A percentile compares a stretch with the other conserved stretches of the same genome.
phyloP scores from a whole-genome alignment of 2,329 filamentous ascomycete genomes.

The Pseudogymnoascus sp. region DNA sequence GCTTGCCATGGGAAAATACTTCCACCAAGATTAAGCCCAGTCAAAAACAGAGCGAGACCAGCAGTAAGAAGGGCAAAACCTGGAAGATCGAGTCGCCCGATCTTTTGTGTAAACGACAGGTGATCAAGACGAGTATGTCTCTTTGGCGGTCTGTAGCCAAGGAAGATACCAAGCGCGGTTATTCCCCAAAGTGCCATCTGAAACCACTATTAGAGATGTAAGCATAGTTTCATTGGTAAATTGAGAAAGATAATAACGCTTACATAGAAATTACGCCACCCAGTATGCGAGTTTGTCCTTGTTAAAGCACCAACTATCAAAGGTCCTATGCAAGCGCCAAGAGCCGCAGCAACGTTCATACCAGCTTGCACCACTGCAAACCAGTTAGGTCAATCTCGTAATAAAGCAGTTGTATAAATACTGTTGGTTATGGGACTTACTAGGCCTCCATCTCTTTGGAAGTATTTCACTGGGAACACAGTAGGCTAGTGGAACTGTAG shows the following conservation, averaged over 20 bases:
- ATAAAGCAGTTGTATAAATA: neutral
- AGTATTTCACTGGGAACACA: slow-evolving; percentile 15
- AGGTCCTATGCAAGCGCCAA: slow-evolving; percentile 13
- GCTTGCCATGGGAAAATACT: slow-evolving; percentile 42
- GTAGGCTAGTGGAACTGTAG: slow-evolving; percentile 15
- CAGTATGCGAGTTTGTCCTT: slow-evolving; percentile 9
- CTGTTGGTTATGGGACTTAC: slow-evolving; percentile 11
- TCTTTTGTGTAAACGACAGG: slow-evolving; percentile 14
- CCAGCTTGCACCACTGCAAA: slow-evolving; percentile 11
- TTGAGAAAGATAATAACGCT: neutral
- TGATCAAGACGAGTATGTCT: slow-evolving; percentile 15
- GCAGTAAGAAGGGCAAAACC: slow-evolving; percentile 13
- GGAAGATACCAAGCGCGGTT: slow-evolving; percentile 12
- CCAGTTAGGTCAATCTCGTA: neutral
- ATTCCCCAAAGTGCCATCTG: slow-evolving; percentile 15
- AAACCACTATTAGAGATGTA: slow-evolving; percentile 1
- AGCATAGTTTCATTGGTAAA: neutral
- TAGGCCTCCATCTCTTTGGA: slow-evolving; percentile 14
- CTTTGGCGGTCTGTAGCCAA: slow-evolving; percentile 15
- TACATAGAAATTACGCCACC: slow-evolving; percentile 11
- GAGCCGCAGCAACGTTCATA: slow-evolving; percentile 12
- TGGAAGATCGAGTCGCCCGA: slow-evolving; percentile 11
- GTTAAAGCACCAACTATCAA: slow-evolving; percentile 14
- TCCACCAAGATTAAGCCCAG: slow-evolving; percentile 13
- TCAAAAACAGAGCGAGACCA: slow-evolving; percentile 12